phyloP scores from a whole-genome alignment of 768 basidiomycete species.

The Lactifluus echinatus region DNA sequence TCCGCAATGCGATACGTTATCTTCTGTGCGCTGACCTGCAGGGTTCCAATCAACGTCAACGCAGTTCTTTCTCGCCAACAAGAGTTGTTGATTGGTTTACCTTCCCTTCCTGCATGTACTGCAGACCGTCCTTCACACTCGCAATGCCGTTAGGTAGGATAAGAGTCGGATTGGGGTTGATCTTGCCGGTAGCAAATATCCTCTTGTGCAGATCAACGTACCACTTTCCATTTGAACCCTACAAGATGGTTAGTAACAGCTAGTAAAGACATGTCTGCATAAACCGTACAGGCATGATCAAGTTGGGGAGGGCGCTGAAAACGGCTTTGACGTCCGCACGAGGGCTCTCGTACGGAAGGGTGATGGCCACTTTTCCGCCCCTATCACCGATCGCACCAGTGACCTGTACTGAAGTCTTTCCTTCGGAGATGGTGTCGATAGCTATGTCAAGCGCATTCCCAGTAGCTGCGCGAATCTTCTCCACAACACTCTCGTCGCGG shows the following conservation, averaged over 20 bases:
- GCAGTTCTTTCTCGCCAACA: not conserved
- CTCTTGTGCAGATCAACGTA: constrained; percentile 21
- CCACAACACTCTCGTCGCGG: constrained; percentile 22
- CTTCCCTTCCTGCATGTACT: constrained; percentile 27
- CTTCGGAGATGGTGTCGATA: constrained; percentile 21
- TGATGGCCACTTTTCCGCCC: constrained; percentile 14
- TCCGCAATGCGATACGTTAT: constrained; percentile 24
- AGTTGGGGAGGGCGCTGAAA: not conserved
- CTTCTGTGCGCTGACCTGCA: constrained; percentile 26
- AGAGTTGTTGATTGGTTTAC: not conserved
- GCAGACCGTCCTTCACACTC: constrained; percentile 22
- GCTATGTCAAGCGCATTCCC: constrained; percentile 18
- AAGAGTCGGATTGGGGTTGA: constrained; percentile 25
- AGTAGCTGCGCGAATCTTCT: constrained; percentile 23
- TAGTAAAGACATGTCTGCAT: not conserved
- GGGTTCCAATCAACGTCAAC: not conserved
- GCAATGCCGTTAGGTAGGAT: constrained; percentile 24
- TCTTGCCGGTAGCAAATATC: constrained; percentile 18
- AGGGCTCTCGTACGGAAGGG: constrained; percentile 7
- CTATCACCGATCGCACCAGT: constrained; percentile 10
- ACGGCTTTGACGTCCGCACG: not conserved
- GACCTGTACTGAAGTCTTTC: constrained; percentile 8
- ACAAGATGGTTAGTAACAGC: not conserved
- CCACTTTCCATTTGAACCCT: constrained; percentile 20
- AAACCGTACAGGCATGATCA: not conserved